Base-by-base conservation (phyloP, 352 stramenopile genomes). In the Globisporangium rhizosaccharum region DNA sequence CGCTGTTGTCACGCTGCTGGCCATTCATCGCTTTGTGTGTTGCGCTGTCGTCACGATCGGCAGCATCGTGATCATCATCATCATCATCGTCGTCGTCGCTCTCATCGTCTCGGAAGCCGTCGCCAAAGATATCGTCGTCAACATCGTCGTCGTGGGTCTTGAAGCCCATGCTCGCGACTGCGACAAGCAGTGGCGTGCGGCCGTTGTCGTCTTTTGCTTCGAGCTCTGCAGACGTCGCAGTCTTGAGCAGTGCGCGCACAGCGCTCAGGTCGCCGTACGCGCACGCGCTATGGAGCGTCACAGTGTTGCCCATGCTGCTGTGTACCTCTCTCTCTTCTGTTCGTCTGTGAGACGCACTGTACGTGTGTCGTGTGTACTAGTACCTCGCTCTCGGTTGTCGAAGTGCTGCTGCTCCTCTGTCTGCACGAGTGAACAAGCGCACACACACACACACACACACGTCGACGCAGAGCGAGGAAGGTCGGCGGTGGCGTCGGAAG, bases 251-350 rank as follows among this genome's bases (percentile, higher is more conserved):
- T 18, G 67, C 62, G 59, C 75, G 71, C 36, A 91, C 72, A 42
- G 75, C 62, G 30, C 46, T 58, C 53, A 95, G 57, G 65, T 95
- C 85, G 23, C 82, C 73, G 57, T 82, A 83, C 55, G 82, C 76
- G 62, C 83, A 93, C n/a, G 77, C 75, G 68, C 82, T 90, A 64
- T 90, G 82, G 56, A 95, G 70, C 62, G 85, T 91, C 65, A 87
- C 66, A 33, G 64, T 87, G 67, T 93, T 93, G 64, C 85, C 85
- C 85, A 95, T 95, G 52, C 36, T 48, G 36, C 51, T 67, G 56
- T 53, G 23, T 23, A 23, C 23, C 23, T 23, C 23, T 23, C 23
- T 23, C 23, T 23, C 23, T 23, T 23, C 23, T 23, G 23, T 23
- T 23, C 23, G 23, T 23, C 23, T 23, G 23, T 23, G 23, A 23